These are phyloP conservation scores for Powellomyces hirtus DNA, from an alignment of 192 early-diverging fungal species.

Conservation along the genomic window DNA sequence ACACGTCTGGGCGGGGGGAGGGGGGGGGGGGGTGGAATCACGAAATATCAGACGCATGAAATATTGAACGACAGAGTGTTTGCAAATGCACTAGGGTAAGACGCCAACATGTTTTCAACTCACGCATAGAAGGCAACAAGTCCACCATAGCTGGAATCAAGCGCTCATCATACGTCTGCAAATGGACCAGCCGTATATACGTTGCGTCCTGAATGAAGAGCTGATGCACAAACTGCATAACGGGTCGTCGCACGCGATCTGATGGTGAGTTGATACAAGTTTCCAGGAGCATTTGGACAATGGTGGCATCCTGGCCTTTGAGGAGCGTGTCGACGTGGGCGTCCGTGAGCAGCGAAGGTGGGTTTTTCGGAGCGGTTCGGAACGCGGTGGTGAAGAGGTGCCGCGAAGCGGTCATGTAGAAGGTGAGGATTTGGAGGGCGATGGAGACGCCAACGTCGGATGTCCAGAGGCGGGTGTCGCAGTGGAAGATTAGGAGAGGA, in stretches of 20 bases:
- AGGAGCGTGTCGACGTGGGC: neutral
- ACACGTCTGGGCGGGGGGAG: slow-evolving; percentile 28
- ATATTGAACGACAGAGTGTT: neutral
- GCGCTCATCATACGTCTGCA: slow-evolving; percentile 29
- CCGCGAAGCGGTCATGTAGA: neutral
- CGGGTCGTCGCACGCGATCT: neutral
- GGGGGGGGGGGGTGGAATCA: neutral
- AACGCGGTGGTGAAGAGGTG: neutral
- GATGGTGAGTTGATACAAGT: neutral
- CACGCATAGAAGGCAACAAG: slow-evolving; percentile 41
- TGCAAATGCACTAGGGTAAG: neutral
- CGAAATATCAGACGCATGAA: neutral
- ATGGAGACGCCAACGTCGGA: neutral
- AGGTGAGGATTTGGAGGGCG: neutral
- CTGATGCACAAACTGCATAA: slow-evolving; percentile 35
- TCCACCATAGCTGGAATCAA: slow-evolving; percentile 25
- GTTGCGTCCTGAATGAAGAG: slow-evolving; percentile 30
- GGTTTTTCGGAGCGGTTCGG: neutral
- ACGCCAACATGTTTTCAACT: neutral
- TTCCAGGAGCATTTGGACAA: slow-evolving; percentile 16
- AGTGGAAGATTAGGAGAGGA: neutral
- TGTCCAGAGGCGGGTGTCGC: neutral
- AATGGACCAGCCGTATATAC: slow-evolving; percentile 32
- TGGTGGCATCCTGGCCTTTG: slow-evolving; percentile 3
- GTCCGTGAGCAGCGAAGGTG: neutral